These are phyloP conservation scores for Arabidopsis lyrata DNA, from an alignment of 441 rosid genomes.

Conservation along the genomic window DNA sequence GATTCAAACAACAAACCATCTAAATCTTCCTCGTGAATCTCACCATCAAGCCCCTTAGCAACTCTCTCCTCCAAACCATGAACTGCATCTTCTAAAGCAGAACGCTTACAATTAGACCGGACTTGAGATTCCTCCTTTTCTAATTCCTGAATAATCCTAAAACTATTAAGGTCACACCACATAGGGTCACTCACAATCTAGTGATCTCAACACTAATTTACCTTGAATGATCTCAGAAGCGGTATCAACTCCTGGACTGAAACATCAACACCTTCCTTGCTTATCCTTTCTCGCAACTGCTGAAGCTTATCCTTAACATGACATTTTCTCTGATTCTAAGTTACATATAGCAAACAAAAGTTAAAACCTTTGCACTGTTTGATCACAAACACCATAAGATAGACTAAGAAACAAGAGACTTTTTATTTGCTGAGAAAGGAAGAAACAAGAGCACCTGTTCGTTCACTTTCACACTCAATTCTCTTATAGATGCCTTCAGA, in stretches of 20 bases:
- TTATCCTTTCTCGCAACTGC: conserved; percentile 54
- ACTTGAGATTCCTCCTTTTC: conserved; percentile 60
- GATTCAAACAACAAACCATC: conserved; percentile 51
- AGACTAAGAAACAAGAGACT: conserved; percentile 10
- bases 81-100: conserved; percentile 57
- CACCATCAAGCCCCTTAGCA: conserved; percentile 47
- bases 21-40: conserved; percentile 50
- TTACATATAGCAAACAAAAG: conserved; percentile 11
- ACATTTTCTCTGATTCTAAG: conserved; percentile 55
- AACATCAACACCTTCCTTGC: conserved; percentile 45
- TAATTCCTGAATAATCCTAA: conserved; percentile 48
- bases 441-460: conserved; percentile 48
- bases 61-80: conserved; percentile 56
- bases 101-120: conserved; percentile 47
- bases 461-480: conserved; percentile 38
- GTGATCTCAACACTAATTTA: conserved; percentile 15
- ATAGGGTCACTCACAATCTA: not conserved
- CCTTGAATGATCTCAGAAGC: conserved; percentile 60
- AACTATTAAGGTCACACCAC: conserved; percentile 31
- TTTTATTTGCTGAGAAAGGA: not conserved
- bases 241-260: conserved; percentile 56
- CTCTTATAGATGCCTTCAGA: conserved; percentile 43
- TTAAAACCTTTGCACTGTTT: conserved; percentile 9
- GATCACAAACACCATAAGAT: conserved; percentile 7
- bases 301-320: conserved; percentile 47